These are phyloP conservation scores for Penicillium vulpinum DNA, from an alignment of 2,329 filamentous ascomycete species.

Conservation along the genomic window DNA sequence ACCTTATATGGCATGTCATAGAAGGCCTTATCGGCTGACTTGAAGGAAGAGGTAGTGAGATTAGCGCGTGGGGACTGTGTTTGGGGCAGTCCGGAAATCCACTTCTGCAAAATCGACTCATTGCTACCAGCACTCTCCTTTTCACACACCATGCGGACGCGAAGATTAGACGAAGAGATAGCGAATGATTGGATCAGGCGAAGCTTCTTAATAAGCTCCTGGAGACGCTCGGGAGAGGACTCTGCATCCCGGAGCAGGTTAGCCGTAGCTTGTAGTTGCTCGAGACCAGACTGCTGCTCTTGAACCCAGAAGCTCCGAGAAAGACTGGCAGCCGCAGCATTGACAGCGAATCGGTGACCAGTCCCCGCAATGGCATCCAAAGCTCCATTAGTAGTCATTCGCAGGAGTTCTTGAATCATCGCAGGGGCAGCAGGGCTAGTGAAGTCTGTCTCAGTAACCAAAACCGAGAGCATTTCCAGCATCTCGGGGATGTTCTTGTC, in stretches of 20 bases:
- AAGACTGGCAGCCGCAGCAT: constrained; percentile 77
- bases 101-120: constrained; percentile 67
- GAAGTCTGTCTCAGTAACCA: constrained; percentile 88
- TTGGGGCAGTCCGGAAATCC: constrained; percentile 63
- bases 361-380: constrained; percentile 89
- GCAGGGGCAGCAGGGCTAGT: constrained; percentile 76
- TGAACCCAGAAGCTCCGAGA: constrained; percentile 69
- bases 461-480: constrained; percentile 77
- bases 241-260: constrained; percentile 69
- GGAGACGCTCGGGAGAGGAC: constrained; percentile 66
- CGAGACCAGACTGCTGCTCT: constrained; percentile 86
- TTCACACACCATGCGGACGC: constrained; percentile 84
- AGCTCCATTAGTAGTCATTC: constrained; percentile 82
- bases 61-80: constrained; percentile 40
- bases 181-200: constrained; percentile 81
- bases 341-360: constrained; percentile 82
- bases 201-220: constrained; percentile 76
- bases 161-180: constrained; percentile 66
- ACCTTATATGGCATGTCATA: constrained; percentile 97
- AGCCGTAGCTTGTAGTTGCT: constrained; percentile 82
- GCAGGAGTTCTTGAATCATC: constrained; percentile 82
- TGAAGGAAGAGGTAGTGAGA: constrained; percentile 28
- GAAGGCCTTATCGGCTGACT: constrained; percentile 67
- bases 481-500: constrained; percentile 89
- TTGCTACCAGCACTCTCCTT: constrained; percentile 70